Evolutionary conservation across 1,284 basidiomycete genomes (phyloP), one percentile per base, ranked within the genome.

Genomic region (Schizophyllum amplum): DNA sequence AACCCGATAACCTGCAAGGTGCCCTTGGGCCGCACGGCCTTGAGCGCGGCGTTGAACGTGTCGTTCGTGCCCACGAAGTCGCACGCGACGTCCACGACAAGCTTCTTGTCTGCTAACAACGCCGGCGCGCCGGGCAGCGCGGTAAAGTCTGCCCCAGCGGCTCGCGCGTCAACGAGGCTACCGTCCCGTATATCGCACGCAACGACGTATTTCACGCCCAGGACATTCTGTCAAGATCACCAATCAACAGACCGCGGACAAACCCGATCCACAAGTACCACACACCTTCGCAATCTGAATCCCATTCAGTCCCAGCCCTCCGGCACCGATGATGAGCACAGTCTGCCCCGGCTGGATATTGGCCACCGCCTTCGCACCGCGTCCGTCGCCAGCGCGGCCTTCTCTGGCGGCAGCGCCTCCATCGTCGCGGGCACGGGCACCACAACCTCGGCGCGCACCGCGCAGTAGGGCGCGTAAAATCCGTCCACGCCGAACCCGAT

Each of bases 251-350:
- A 11, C 5, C 13, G 24, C 11, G 20, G 15, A 5, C 13, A 5
- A 3, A 24, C 3, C 3, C 3, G 2, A 24, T 24, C 2, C 20
- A 50, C 5, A 0, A 55, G 24, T 6, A 11, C 0, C 4, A 20
- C 48, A 15, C 33, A 58, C 53, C 33, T 58, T 58, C 24, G 53
- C 57, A 27, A 58, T 58, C 57, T 58, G 57, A 9, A 58, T 9
- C 6, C 48, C 53, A 27, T 58, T 58, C 5, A 47, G 53, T 4
- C 57, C 57, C 27, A 58, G 23, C 51, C 57, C 57, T 3, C 57
- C 57, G n/a, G 53, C 23, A 20, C 57, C 57, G 17, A 58, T 22
- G 13, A 58, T 27, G 2, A 58, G 54, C 23, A 58, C 54, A 11
- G 54, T 58, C 7, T 58, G 52, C n/a, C 57, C 57, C 15, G 15